phyloP scores from a whole-genome alignment of 2,329 filamentous ascomycete genomes.

The Onygena corvina region DNA sequence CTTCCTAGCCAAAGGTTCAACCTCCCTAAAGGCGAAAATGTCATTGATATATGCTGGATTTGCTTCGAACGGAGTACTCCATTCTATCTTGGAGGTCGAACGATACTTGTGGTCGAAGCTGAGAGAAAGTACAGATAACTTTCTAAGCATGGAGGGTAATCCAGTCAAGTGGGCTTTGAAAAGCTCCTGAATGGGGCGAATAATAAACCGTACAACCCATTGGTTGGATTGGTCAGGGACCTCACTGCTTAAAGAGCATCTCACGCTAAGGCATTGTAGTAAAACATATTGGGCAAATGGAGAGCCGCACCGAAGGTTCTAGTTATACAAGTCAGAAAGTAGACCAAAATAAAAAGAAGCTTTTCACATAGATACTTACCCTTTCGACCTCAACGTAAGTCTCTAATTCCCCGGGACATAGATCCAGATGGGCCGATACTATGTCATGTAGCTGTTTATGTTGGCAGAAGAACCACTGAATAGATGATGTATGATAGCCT shows the following conservation, averaged over 20 bases:
- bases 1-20: conserved; percentile 24
- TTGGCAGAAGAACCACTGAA: conserved; percentile 32
- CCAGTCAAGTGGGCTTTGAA: conserved; percentile 25
- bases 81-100: conserved; percentile 26
- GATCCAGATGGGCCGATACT: conserved; percentile 24
- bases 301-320: conserved; percentile 28
- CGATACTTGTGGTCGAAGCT: conserved; percentile 28
- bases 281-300: conserved; percentile 31
- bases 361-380: conserved; percentile 18
- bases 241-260: conserved; percentile 9
- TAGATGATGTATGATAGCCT: conserved; percentile 24
- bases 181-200: conserved; percentile 28
- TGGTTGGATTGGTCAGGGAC: conserved; percentile 13
- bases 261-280: conserved; percentile 21
- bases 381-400: conserved; percentile 29
- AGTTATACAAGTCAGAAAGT: background rate
- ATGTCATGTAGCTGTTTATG: conserved; percentile 28
- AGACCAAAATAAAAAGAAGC: background rate
- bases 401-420: conserved; percentile 23
- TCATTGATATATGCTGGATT: conserved; percentile 26
- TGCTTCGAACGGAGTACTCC: conserved; percentile 25
- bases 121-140: conserved; percentile 26
- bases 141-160: conserved; percentile 26
- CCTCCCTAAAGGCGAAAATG: conserved; percentile 23
- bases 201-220: conserved; percentile 27